Base-by-base conservation (phyloP, 139 green algal genomes). In the Auxenochlorella protothecoides region DNA sequence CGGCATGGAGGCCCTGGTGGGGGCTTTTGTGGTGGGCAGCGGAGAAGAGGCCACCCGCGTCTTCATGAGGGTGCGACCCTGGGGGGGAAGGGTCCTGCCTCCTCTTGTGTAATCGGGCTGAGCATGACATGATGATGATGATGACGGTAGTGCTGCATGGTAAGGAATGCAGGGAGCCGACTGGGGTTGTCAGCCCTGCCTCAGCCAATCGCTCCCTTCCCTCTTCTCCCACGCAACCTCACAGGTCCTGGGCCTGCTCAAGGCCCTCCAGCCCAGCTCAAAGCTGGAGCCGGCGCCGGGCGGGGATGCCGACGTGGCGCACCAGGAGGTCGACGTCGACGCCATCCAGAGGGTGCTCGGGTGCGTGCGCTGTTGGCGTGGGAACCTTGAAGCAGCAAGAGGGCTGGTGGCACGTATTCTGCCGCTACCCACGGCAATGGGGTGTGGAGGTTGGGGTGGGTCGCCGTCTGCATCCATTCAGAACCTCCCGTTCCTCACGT, bases 1-100 rank as follows among this genome's bases (percentile, higher is more conserved):
- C 53, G 71, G 74, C 3, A 72, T 85, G 68, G 83, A 88, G 74
- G 79, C 80, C 10, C 70, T 86, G 63, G 51, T 85, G 14, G 83
- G 83, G 5, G 74, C 71, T 3, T 75, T 82, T 67, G 73, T 77
- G 55, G 59, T 80, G 9, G 76, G 64, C 3, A 70, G 77, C 3
- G 80, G 80, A 6, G 59, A 71, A 44, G 14, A 4, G 8, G 64
- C 63, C 0, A 63, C 74, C 0, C 59, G 65, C 13, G 69, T 59
- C 53, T 75, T 79, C 65, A 14, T 76, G 65, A 55, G 70, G 71
- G 71, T 53, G 56, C 8, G 71, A 11, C 10, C 2, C 4, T 52
- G 57, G 55, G 63, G 55, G 63, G 27, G 27, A 44, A 44, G 27
- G 27, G 27, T 44, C 27, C 27, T 44, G 27, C 27, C 27, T 44